Evolutionary conservation across 2,329 filamentous ascomycete genomes (phyloP), one percentile per base, ranked within the genome.

Genomic region (Fusarium begoniae): DNA sequence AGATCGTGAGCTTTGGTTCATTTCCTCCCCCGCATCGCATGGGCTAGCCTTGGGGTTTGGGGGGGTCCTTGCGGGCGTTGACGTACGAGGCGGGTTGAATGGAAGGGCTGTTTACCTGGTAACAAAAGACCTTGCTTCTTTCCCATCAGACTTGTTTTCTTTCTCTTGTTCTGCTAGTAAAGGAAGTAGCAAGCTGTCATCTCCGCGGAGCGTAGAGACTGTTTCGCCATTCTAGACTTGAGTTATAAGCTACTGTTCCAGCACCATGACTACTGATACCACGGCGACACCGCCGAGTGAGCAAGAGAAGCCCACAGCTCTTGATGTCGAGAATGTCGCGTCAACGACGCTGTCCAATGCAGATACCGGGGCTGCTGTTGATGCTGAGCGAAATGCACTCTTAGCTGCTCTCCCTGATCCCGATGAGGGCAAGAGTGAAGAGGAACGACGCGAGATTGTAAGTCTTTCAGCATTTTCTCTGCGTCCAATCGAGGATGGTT

Each of bases 371-470:
- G 45, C 59, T 40, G 63, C 26, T 8, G 73, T 80, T 37, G 75
- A 80, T 41, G 66, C 75, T 51, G 80, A 81, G 61, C 78, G 79
- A 13, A 77, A 74, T 28, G 70, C 78, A 20, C 72, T 79, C 15
- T 68, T 81, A 8, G 80, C 80, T 26, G 45, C 63, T 22, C 73
- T 81, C 1, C 80, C 80, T 5, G 80, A 81, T 13, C 80, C 80
- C 14, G 91, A 93, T 78, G 90, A 85, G 26, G 88, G 89, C 11
- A 82, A 92, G 70, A 90, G 84, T 64, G 87, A 87, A 2, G 90
- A 90, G 70, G 91, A 93, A 77, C 86, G 85, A 64, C 87, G 87
- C 20, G 85, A 80, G 47, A 88, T 91, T 75, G 91, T 93, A 83
- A 66, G 86, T 78, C n/a, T 28, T 24, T 12, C 22, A 24, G 51